Percentiles rank a stretch among this genome's conserved stretches.
Conservation (phyloP, 768 basidiomycete genomes). For the Lentinula lateritia region DNA sequence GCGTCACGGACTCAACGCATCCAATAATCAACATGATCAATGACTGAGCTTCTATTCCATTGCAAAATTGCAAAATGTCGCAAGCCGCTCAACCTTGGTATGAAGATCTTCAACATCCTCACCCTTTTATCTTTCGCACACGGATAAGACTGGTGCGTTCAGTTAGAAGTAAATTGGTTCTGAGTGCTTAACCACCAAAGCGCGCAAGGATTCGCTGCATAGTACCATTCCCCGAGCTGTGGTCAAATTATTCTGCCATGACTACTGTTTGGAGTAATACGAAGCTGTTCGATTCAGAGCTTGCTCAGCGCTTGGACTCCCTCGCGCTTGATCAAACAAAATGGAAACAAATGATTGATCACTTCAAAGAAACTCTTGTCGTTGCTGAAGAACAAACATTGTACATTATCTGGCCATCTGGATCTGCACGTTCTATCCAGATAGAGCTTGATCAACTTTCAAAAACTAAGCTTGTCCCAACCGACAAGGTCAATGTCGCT, state of each 20-base stretch:
- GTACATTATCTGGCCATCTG: constrained; percentile 28
- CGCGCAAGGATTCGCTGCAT: background rate
- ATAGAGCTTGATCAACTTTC: constrained; percentile 5
- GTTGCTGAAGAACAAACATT: constrained; percentile 35
- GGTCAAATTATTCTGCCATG: background rate
- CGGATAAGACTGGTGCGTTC: constrained; percentile 25
- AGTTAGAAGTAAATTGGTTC: background rate
- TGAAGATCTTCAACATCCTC: constrained; percentile 22
- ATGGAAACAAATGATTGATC: constrained; percentile 43
- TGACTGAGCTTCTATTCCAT: background rate
- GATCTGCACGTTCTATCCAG: background rate
- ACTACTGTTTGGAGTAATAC: background rate
- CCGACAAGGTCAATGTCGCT: constrained; percentile 32
- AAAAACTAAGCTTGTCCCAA: constrained; percentile 6
- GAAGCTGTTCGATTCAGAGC: background rate
- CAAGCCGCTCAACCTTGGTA: constrained; percentile 25
- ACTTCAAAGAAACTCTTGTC: constrained; percentile 48
- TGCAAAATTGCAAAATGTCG: background rate
- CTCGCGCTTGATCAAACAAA: constrained; percentile 19
- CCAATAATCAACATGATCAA: no score
- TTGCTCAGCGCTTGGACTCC: background rate
- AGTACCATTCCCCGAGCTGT: background rate
- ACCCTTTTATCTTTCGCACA: constrained; percentile 36
- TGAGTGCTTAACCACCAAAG: background rate
- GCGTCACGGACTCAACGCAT: no score